Evolutionary conservation across 2,329 filamentous ascomycete genomes (phyloP), one percentile per base, ranked within the genome.

Genomic region (Cercospora brassicicola): DNA sequence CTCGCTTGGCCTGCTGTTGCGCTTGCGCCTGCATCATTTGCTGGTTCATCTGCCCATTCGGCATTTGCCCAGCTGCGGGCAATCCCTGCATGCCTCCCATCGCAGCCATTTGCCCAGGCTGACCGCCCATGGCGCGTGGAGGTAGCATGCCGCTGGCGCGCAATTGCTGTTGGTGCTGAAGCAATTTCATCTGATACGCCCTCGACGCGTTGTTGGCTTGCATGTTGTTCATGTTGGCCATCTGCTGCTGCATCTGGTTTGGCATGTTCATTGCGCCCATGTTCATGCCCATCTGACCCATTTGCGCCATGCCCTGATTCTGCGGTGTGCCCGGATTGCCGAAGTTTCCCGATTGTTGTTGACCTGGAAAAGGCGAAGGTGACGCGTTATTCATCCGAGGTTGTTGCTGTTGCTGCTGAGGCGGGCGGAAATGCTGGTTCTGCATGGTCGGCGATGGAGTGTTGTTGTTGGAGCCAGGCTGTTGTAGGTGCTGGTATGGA

Each of bases 381-480:
- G 95, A 98, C 53, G 93, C 91, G 56, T 94, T 97, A 72, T 93
- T 91, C 79, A 98, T 92, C 76, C 93, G 75, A 74, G 72, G 86
- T 23, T 62, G 70, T 28, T 78, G 85, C 77, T 93, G 91, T 45
- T 90, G 62, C 62, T 64, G 89, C 13, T 91, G 64, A 30, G 51
- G 62, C 86, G 76, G 91, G 65, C 80, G 84, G 80, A 88, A 89
- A 64, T 88, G 86, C 76, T 96, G 94, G 77, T 90, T 93, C 69
- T 88, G 88, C 88, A 97, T 93, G 70, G 96, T 94, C 30, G 95
- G 95, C 6, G 95, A 98, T 10, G 94, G 94, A 45, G 93, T 97
- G 69, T 92, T 91, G 79, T 93, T 95, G 61, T 89, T 86, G 3
- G 93, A 93, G 62, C 90, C 90, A 75, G 91, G 90, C 72, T 91